Evolutionary conservation across 2,329 filamentous ascomycete genomes (phyloP).

Genomic region (Aspergillus candidus): DNA sequence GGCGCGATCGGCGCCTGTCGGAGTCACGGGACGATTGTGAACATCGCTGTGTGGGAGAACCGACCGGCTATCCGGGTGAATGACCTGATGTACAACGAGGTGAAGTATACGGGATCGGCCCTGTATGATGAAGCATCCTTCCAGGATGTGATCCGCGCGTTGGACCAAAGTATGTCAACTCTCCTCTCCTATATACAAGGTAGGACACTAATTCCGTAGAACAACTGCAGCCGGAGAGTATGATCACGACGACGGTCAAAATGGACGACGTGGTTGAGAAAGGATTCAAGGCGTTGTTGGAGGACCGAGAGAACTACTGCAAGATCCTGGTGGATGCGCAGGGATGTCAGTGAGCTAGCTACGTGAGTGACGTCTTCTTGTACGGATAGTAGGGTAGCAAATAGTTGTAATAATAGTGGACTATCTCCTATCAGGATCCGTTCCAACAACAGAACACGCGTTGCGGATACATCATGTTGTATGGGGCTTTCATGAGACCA

Average conservation of each 20-base stretch:
- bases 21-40: constrained; percentile 53
- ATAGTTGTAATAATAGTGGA: too few relatives aligned
- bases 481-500: too few relatives aligned
- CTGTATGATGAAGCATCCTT: constrained; percentile 52
- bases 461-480: too few relatives aligned
- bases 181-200: not conserved
- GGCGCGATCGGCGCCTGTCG: constrained; percentile 46
- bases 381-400: too few relatives aligned
- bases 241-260: constrained; percentile 56
- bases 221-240: constrained; percentile 47
- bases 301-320: constrained; percentile 57
- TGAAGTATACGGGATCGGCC: constrained; percentile 45
- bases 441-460: too few relatives aligned
- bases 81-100: constrained; percentile 49
- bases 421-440: too few relatives aligned
- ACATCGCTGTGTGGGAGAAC: constrained; percentile 61
- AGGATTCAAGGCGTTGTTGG: constrained; percentile 51
- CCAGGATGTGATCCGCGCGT: constrained; percentile 50
- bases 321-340: constrained; percentile 47
- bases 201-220: constrained; percentile 27
- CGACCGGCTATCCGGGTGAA: constrained; percentile 50
- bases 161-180: constrained; percentile 22
- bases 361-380: too few relatives aligned
- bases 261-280: constrained; percentile 53
- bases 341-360: constrained; percentile 1